Conservation (phyloP, 2,329 filamentous ascomycete genomes). For the Sordariomycetes sp. region DNA sequence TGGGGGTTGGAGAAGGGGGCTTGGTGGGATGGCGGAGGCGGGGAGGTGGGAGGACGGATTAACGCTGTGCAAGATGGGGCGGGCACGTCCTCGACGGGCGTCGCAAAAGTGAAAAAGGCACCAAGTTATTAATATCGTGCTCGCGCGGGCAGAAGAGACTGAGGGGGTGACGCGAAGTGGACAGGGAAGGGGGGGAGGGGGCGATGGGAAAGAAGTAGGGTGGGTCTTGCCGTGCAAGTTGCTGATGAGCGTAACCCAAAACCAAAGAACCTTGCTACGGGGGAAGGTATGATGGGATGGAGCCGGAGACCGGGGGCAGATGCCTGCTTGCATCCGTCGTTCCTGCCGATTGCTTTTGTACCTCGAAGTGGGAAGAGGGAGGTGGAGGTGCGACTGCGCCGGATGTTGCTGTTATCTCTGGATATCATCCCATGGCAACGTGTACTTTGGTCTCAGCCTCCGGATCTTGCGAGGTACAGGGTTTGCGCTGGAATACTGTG, state of each 20-base stretch:
- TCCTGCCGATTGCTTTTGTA: conserved; percentile 4
- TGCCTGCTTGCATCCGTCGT: not conserved
- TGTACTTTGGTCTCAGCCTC: not conserved
- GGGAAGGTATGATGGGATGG: not conserved
- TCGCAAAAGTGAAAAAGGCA: conserved; percentile 3
- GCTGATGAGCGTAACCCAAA: no score
- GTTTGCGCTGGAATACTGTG: not conserved
- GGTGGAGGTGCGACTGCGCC: not conserved
- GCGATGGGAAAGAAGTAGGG: not conserved
- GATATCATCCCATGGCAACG: not conserved
- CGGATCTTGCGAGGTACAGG: not conserved
- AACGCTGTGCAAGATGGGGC: conserved; percentile 4
- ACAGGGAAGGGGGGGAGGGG: not conserved
- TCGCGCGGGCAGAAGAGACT: conserved; percentile 2
- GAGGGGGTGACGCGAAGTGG: not conserved
- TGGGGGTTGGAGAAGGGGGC: conserved; percentile 4
- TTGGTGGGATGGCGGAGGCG: conserved; percentile 1
- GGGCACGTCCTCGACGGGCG: not conserved
- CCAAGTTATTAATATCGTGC: conserved; percentile 4
- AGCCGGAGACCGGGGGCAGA: not conserved
- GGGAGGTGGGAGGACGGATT: conserved; percentile 1
- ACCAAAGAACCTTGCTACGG: not conserved
- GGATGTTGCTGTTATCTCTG: not conserved
- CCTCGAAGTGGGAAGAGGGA: not conserved
- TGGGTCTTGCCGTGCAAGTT: not conserved